Base-by-base conservation (phyloP, 2,329 filamentous ascomycete species). In the Botryotinia globosa region DNA sequence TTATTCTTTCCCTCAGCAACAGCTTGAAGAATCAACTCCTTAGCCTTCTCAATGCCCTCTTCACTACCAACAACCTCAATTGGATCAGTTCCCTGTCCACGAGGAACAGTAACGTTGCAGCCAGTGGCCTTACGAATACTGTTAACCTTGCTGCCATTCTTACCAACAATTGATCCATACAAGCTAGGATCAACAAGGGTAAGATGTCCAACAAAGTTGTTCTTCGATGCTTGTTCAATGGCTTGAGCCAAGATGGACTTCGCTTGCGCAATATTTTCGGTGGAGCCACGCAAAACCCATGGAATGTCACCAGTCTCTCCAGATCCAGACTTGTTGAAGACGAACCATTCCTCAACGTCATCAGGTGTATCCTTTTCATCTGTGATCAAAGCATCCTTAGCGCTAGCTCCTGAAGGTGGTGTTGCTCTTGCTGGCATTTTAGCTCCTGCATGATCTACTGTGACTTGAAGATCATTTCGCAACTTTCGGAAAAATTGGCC, bases 401-500 rank as follows among this genome's bases (percentile, higher is more conserved):
- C 87, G 62, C 88, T 89, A 75, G 89, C 91, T 56, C 85, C 85
- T 34, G 88, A 87, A 74, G 80, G 84, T 81, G 88, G 83, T 42
- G 84, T 81, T 16, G 91, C 88, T 83, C 91, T 94, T 56, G 90
- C 81, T 9, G 96, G 96, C 6, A 92, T 85, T 72, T 91, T 85
- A 74, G 96, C 90, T 62, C 94, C 94, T 72, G 90, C 92, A 81
- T 98, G 96, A 82, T 98, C 94, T 70, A 99, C 92, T 0, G 92
- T 96, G 76, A 99, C 94, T 77, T 93, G 91, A 83, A 93, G 88
- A 80, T 98, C 92, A 82, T 90, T 94, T 76, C 92, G 90, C 59
- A 99, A 89, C 78, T 90, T 92, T 76, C 95, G 93, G 92, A 98
- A 98, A 84, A 98, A 92, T 78, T 94, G 91, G 1, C 95, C 96